These are phyloP conservation scores for Lentinula detonsa DNA, from an alignment of 768 basidiomycete species.

Conservation along the genomic window DNA sequence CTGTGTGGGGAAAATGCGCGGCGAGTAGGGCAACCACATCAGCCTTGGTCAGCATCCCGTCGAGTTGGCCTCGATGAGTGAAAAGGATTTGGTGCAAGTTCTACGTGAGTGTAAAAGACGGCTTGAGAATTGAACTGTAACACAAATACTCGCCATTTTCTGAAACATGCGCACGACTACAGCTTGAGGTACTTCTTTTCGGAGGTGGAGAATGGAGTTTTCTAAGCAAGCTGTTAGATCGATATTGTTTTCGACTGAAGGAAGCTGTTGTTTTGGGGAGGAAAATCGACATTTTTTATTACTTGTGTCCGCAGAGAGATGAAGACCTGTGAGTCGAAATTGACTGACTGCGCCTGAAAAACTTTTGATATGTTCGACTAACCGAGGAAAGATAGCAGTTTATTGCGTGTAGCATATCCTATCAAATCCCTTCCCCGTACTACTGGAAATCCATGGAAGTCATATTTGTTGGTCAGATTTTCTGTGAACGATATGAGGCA, in stretches of 20 bases:
- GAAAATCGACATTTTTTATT: conserved; percentile 35
- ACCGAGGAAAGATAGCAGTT: conserved; percentile 37
- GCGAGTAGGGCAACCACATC: conserved; percentile 59
- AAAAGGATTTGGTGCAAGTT: conserved; percentile 67
- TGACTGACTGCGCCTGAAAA: background rate
- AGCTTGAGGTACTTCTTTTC: conserved; percentile 66
- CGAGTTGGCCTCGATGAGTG: conserved; percentile 50
- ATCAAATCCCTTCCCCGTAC: conserved; percentile 44
- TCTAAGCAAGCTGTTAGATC: conserved; percentile 31
- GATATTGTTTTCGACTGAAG: conserved; percentile 22
- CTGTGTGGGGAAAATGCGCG: conserved; percentile 52
- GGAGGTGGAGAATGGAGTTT: conserved; percentile 51
- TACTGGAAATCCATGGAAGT: conserved; percentile 64
- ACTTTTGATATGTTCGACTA: background rate
- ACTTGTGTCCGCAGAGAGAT: conserved; percentile 23
- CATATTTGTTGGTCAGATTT: conserved; percentile 32
- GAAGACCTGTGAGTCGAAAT: conserved; percentile 15
- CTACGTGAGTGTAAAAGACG: conserved; percentile 23
- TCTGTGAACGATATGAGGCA: conserved; percentile 18
- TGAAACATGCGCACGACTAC: conserved; percentile 72
- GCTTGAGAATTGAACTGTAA: background rate
- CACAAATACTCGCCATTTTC: conserved; percentile 42
- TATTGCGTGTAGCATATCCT: conserved; percentile 58
- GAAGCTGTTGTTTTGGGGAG: conserved; percentile 23
- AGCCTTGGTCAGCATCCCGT: conserved; percentile 63